Evolutionary conservation across 306 rosid species (phyloP).

Genomic region (Herpetospermum pedunculosum): DNA sequence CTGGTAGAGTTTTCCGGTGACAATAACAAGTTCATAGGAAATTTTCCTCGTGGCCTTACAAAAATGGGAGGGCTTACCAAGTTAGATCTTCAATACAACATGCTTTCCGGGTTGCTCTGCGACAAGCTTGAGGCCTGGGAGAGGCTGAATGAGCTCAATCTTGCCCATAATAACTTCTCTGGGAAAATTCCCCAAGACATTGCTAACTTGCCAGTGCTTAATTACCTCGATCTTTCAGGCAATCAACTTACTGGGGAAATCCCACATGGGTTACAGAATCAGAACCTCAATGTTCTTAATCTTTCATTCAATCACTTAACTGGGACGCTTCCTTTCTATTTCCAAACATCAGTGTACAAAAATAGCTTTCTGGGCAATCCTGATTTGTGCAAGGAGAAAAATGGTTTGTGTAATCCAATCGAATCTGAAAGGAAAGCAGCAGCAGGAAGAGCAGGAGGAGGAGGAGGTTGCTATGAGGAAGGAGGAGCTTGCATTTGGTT

Average conservation of each 20-base stretch:
- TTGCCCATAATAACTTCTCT: conserved; percentile 48
- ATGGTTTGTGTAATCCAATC: conserved; percentile 32
- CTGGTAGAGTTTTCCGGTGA: conserved; percentile 46
- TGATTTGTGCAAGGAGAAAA: conserved; percentile 51
- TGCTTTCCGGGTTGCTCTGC: conserved; percentile 54
- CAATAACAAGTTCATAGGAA: conserved; percentile 39
- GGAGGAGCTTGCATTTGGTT: conserved; percentile 50
- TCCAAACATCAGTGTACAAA: conserved; percentile 41
- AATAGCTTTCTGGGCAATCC: conserved; percentile 76
- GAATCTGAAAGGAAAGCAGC: conserved; percentile 15
- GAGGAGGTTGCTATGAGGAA: conserved; percentile 15
- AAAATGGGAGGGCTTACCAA: conserved; percentile 47
- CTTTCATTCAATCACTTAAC: conserved; percentile 52
- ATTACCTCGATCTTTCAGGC: conserved; percentile 70
- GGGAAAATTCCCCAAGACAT: conserved; percentile 61
- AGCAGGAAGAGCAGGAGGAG: conserved; percentile 15
- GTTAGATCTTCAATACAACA: conserved; percentile 61
- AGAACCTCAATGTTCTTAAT: conserved; percentile 69
- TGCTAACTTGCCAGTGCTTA: conserved; percentile 46
- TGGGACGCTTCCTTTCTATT: conserved; percentile 64
- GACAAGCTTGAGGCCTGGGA: conserved; percentile 30
- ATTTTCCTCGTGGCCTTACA: conserved; percentile 42
- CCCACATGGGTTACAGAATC: conserved; percentile 50
- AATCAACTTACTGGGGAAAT: conserved; percentile 56
- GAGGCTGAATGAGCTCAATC: conserved; percentile 67